These are phyloP conservation scores for Kodamaea lidongshanica DNA, from an alignment of 805 yeast genomes.

Conservation along the genomic window DNA sequence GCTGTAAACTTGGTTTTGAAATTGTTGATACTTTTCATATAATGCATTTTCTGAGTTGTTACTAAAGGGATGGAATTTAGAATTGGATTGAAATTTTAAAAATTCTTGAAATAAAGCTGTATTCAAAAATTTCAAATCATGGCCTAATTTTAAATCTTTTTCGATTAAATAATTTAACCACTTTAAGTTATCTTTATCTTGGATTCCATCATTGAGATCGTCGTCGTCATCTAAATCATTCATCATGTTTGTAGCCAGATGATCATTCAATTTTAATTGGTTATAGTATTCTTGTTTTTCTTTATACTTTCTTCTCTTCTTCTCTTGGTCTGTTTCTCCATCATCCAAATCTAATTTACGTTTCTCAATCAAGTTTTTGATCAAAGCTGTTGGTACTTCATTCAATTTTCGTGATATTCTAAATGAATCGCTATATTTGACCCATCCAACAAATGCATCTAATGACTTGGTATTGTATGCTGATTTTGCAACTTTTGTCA, in stretches of 20 bases:
- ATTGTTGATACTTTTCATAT: conserved; percentile 14
- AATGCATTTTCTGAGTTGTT: conserved; percentile 13
- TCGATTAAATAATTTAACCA: conserved; percentile 37
- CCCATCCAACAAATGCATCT: conserved; percentile 35
- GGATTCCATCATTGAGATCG: conserved; percentile 18
- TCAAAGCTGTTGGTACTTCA: conserved; percentile 25
- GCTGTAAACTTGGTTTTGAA: conserved; percentile 19
- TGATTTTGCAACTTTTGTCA: conserved; percentile 12
- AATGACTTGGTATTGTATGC: conserved; percentile 31
- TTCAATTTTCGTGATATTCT: conserved; percentile 19
- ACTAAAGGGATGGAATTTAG: conserved; percentile 25
- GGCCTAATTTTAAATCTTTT: conserved; percentile 32
- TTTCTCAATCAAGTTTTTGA: conserved; percentile 32
- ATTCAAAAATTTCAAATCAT: conserved; percentile 29
- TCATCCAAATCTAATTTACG: conserved; percentile 31
- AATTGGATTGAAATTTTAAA: conserved; percentile 22
- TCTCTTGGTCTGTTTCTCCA: conserved; percentile 29
- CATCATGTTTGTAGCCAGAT: conserved; percentile 5
- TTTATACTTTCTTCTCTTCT: conserved; percentile 27
- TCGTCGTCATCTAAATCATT: conserved; percentile 16
- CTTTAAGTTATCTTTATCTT: conserved; percentile 20
- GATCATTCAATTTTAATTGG: conserved; percentile 27
- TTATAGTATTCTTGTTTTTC: conserved; percentile 37
- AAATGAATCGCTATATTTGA: conserved; percentile 23
- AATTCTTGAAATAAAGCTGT: conserved; percentile 24